Evolutionary conservation across 2,329 filamentous ascomycete species (phyloP).

Genomic region (Pseudocercospora crystallina): DNA sequence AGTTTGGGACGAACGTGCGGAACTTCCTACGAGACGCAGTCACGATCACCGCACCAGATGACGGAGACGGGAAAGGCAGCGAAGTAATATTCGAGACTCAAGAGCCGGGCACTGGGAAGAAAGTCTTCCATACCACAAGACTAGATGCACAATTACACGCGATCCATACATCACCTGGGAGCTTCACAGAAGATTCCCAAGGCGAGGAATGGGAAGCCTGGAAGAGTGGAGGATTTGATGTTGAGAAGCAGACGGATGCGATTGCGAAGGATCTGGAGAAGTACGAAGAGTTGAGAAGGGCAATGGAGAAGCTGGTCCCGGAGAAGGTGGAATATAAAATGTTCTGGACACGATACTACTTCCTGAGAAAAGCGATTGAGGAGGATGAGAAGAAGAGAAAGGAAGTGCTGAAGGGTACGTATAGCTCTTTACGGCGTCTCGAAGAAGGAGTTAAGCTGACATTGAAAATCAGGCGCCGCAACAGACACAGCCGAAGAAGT

Average conservation of each 20-base stretch:
- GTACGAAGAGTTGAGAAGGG: constrained; percentile 78
- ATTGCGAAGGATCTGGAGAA: constrained; percentile 81
- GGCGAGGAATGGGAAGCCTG: constrained; percentile 72
- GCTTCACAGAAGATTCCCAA: constrained; percentile 75
- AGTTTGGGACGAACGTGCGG: constrained; percentile 84
- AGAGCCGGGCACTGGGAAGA: constrained; percentile 78
- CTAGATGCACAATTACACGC: constrained; percentile 96
- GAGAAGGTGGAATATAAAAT: constrained; percentile 82
- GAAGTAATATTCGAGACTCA: constrained; percentile 89
- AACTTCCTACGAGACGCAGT: constrained; percentile 91
- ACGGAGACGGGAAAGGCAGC: constrained; percentile 44
- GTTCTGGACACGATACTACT: constrained; percentile 97
- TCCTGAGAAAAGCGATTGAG: constrained; percentile 87
- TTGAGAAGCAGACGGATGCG: constrained; percentile 78
- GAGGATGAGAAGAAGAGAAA: constrained; percentile 84
- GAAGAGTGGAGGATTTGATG: constrained; percentile 67
- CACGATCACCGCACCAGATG: constrained; percentile 72
- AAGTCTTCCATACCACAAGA: constrained; percentile 89
- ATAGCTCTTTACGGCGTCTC: no score
- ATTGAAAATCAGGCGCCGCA: constrained; percentile 55
- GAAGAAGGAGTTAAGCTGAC: constrained; percentile 25
- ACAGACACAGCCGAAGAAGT: constrained; percentile 72
- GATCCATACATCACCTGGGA: constrained; percentile 81
- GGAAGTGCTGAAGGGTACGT: constrained; percentile 84
- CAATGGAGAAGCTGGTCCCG: constrained; percentile 96